These are phyloP conservation scores for Bremia lactucae DNA, from an alignment of 352 stramenopile genomes.

Conservation along the genomic window DNA sequence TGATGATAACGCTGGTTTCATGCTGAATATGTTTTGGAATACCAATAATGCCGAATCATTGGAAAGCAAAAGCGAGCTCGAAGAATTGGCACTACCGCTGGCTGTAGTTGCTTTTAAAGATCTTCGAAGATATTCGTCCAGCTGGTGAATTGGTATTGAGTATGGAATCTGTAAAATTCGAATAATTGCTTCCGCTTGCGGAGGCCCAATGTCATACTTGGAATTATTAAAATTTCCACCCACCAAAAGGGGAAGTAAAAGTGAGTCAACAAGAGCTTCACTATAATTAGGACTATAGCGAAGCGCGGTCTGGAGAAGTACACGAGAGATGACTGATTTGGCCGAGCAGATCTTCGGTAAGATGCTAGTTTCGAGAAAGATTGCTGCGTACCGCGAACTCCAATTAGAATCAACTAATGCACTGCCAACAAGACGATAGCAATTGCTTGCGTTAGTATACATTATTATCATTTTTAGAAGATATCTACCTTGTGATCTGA, in stretches of 20 bases:
- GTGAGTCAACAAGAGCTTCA: constrained; percentile 30
- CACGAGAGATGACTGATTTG: constrained; percentile 59
- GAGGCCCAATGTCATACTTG: constrained; percentile 17
- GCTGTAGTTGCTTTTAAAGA: constrained; percentile 8
- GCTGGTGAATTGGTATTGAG: constrained; percentile 30
- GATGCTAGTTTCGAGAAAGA: constrained; percentile 48
- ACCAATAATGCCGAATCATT: constrained; percentile 59
- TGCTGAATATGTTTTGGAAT: constrained; percentile 63
- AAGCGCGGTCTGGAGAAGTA: constrained; percentile 50
- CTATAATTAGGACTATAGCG: constrained; percentile 41
- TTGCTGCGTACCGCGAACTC: constrained; percentile 52
- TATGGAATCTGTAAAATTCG: constrained; percentile 44
- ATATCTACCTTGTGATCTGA: constrained; percentile 35
- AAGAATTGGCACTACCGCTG: background rate
- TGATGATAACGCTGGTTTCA: constrained; percentile 35
- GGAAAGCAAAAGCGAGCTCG: constrained; percentile 30
- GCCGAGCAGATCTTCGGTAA: constrained; percentile 44
- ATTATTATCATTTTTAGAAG: background rate
- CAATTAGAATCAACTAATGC: constrained; percentile 51
- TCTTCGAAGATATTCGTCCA: constrained; percentile 38
- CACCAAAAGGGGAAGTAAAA: constrained; percentile 45
- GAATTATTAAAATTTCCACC: constrained; percentile 1
- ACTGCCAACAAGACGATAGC: constrained; percentile 18
- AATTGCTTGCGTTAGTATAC: background rate
- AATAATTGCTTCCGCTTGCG: constrained; percentile 60